Conservation (phyloP, 176 grass and related monocot genomes). For the Tuctoria greenei region DNA sequence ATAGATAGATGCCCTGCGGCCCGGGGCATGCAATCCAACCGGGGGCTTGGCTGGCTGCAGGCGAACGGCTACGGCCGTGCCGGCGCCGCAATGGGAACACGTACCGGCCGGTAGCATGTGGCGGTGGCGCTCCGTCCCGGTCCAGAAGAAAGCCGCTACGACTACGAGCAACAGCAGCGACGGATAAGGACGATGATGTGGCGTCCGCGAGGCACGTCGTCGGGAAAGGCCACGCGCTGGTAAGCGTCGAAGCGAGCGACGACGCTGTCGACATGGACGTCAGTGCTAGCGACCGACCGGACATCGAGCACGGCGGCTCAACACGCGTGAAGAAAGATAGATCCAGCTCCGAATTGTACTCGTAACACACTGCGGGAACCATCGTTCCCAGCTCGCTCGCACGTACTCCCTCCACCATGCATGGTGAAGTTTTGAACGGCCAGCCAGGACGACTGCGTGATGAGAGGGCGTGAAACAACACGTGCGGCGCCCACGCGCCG, state of each 20-base stretch:
- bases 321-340: neutral
- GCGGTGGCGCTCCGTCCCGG: neutral
- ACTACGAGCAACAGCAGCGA: neutral
- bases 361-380: neutral
- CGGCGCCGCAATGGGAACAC: neutral
- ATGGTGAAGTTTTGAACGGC: neutral
- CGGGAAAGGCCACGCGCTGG: neutral
- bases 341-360: neutral
- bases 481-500: neutral
- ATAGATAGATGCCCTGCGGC: neutral
- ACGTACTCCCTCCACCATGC: too few species aligned
- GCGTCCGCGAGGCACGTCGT: too few species aligned
- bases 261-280: neutral
- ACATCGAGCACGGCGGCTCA: neutral
- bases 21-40: neutral
- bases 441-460: neutral
- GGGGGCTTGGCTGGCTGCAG: neutral
- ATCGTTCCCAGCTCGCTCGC: neutral
- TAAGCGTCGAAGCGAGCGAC: neutral
- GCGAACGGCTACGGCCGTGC: neutral
- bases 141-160: neutral
- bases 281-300: neutral
- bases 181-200: neutral
- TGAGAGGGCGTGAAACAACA: neutral
- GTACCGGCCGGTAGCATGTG: neutral